phyloP scores from a whole-genome alignment of 1,284 basidiomycete species.

The Trichosporon faecale region DNA sequence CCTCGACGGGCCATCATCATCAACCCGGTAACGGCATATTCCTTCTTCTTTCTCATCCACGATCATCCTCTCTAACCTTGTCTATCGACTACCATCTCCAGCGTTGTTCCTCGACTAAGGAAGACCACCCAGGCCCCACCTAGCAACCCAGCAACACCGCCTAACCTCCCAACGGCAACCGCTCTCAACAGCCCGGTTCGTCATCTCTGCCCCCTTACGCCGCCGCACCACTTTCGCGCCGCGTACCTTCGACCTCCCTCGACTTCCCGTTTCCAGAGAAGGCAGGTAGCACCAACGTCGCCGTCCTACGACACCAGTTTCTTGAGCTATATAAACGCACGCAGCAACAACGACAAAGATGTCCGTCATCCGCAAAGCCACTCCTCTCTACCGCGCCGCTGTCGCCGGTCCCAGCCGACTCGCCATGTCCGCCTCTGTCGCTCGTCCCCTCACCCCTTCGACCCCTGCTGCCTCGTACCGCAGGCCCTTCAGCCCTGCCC shows the following conservation, averaged over 20 bases:
- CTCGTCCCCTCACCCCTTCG: not conserved
- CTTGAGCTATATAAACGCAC: constrained; percentile 3
- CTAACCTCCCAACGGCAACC: not conserved
- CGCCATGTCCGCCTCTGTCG: constrained; percentile 10
- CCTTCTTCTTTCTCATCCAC: constrained; percentile 9
- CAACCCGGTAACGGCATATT: constrained; percentile 1
- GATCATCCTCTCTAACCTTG: constrained; percentile 7
- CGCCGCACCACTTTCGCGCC: not conserved
- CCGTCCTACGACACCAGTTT: not conserved
- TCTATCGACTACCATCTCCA: not conserved
- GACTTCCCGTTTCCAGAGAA: constrained; percentile 8
- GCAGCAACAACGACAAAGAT: not conserved
- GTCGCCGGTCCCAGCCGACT: constrained; percentile 6
- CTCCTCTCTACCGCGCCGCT: constrained; percentile 3
- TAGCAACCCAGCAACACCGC: constrained; percentile 7
- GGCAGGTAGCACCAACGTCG: not conserved
- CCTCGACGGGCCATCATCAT: not conserved
- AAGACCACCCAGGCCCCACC: not conserved
- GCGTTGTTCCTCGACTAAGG: not conserved
- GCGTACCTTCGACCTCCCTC: not conserved
- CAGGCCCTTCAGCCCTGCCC: not conserved
- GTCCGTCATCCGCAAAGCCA: constrained; percentile 6
- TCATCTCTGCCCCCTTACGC: not conserved
- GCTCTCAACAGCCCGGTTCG: not conserved
- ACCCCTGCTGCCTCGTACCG: not conserved